A percentile compares a stretch with the other conserved stretches of the same genome.
Conservation (phyloP, 306 rosid species). For the Rosa chinensis region DNA sequence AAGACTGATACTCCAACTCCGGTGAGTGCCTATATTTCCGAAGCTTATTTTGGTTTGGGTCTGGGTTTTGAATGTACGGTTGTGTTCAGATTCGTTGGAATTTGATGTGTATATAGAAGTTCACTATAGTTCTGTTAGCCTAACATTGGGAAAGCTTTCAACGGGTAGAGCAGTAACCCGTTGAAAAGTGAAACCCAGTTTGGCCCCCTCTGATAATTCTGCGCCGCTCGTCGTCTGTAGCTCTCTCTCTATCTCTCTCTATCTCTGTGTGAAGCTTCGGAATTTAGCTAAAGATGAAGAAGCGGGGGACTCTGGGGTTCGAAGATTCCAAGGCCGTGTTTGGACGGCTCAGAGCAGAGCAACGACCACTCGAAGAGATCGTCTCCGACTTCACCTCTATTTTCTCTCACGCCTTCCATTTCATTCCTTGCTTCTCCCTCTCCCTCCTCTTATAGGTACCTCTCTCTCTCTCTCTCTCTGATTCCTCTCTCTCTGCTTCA, state of each 20-base stretch:
- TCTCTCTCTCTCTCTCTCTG: background rate
- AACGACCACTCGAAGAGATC: slow-evolving; percentile 64
- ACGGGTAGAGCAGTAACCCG: too few species aligned
- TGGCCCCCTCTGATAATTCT: background rate
- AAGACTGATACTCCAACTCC: too few species aligned
- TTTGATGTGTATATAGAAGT: too few species aligned
- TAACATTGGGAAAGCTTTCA: too few species aligned
- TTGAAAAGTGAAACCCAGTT: too few species aligned
- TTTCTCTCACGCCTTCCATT: slow-evolving; percentile 52
- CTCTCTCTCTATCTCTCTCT: background rate
- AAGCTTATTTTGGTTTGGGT: too few species aligned
- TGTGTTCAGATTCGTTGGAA: too few species aligned
- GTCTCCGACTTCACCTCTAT: slow-evolving; percentile 58
- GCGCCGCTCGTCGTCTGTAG: background rate
- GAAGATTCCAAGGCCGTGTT: slow-evolving; percentile 62
- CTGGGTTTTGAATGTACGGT: too few species aligned
- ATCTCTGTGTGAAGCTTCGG: background rate
- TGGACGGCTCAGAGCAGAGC: slow-evolving; percentile 52
- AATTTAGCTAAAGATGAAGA: slow-evolving; percentile 13
- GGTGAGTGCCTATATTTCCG: too few species aligned
- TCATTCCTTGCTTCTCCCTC: slow-evolving; percentile 65
- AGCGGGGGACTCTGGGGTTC: slow-evolving; percentile 43
- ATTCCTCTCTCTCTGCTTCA: too few species aligned
- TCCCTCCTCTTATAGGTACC: slow-evolving; percentile 63
- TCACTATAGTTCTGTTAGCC: too few species aligned